A percentile compares a stretch with the other conserved stretches of the same genome.
Conservation (phyloP, 257 asterid species). For the Plantago elongata region DNA sequence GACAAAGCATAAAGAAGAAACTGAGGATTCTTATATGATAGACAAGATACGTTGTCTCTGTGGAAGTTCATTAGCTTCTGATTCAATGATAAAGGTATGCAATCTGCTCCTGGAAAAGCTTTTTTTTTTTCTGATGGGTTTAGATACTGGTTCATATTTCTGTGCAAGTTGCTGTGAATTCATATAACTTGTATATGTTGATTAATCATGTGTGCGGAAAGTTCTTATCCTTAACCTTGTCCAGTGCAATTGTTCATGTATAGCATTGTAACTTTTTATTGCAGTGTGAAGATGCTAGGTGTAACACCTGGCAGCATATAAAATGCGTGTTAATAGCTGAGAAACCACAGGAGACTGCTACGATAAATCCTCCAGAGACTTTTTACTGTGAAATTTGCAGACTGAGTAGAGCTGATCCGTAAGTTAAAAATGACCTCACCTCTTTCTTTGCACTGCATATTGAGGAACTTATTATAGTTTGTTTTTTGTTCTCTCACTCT, state of each 20-base stretch:
- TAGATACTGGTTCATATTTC: slow-evolving; percentile 5
- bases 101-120: no score
- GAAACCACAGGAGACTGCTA: slow-evolving; percentile 63
- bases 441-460: no score
- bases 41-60: slow-evolving; percentile 86
- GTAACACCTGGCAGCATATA: slow-evolving; percentile 94
- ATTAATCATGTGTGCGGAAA: slow-evolving; percentile 16
- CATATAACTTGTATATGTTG: slow-evolving; percentile 8
- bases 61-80: slow-evolving; percentile 65
- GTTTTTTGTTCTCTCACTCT: no score
- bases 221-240: slow-evolving; percentile 4
- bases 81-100: slow-evolving; percentile 76
- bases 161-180: slow-evolving; percentile 10
- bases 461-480: no score
- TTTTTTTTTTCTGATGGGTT: slow-evolving; percentile 9
- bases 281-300: slow-evolving; percentile 92
- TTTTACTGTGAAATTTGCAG: slow-evolving; percentile 94
- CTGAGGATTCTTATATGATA: slow-evolving; percentile 47
- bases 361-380: slow-evolving; percentile 55
- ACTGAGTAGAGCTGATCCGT: slow-evolving; percentile 96
- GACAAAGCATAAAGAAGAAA: slow-evolving; percentile 50
- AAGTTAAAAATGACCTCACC: slow-evolving; percentile 30
- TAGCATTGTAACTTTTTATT: slow-evolving; percentile 7
- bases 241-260: neutral
- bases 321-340: slow-evolving; percentile 86